Evolutionary conservation across 2,329 filamentous ascomycete genomes (phyloP).

Genomic region (Phoma herbarum): DNA sequence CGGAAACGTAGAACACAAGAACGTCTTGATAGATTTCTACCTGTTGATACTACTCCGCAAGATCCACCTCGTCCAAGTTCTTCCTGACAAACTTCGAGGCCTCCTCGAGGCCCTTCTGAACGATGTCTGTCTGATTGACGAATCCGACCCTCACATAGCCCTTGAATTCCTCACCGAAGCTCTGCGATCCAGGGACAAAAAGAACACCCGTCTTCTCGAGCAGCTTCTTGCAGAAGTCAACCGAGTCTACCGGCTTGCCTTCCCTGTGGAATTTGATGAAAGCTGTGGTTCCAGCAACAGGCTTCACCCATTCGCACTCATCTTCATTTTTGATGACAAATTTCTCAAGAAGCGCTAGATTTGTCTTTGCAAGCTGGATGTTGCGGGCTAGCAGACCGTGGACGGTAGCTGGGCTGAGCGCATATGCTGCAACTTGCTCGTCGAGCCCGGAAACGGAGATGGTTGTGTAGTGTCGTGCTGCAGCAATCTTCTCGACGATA

Average conservation of each 20-base stretch:
- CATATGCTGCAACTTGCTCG: constrained; percentile 79
- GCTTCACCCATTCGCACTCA: constrained; percentile 75
- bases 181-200: constrained; percentile 75
- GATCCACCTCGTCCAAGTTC: constrained; percentile 61
- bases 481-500: constrained; percentile 70
- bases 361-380: constrained; percentile 71
- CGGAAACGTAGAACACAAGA: neutral
- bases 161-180: constrained; percentile 75
- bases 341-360: constrained; percentile 70
- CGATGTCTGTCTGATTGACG: constrained; percentile 73
- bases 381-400: constrained; percentile 70
- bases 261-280: constrained; percentile 74
- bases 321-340: constrained; percentile 72
- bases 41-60: constrained; percentile 39
- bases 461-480: constrained; percentile 81
- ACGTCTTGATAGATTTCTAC: neutral
- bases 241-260: constrained; percentile 73
- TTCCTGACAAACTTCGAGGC: constrained; percentile 64
- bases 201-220: constrained; percentile 75
- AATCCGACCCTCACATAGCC: constrained; percentile 83
- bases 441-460: constrained; percentile 87
- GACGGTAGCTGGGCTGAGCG: constrained; percentile 72
- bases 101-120: constrained; percentile 70
- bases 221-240: constrained; percentile 74
- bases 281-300: constrained; percentile 80